Evolutionary conservation across 306 rosid genomes (phyloP).

Genomic region (Vigna mungo): DNA sequence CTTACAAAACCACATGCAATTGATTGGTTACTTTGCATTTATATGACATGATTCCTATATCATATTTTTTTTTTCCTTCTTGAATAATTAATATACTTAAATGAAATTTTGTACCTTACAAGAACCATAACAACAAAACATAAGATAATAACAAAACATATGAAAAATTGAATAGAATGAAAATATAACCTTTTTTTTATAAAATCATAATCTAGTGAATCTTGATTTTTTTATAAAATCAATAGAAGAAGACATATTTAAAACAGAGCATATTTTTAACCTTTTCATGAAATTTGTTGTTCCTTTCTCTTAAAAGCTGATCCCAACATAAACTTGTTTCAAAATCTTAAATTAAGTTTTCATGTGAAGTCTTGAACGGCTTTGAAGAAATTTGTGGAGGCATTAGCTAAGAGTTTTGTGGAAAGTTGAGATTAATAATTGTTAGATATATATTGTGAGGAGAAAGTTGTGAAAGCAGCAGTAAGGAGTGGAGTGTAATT

Average conservation of each 20-base stretch:
- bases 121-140: neutral
- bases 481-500: neutral
- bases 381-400: neutral
- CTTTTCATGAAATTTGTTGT: neutral
- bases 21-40: neutral
- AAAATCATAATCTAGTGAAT: too few species aligned
- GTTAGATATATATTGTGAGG: neutral
- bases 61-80: neutral
- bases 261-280: neutral
- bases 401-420: neutral
- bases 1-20: neutral
- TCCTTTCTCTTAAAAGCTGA: neutral
- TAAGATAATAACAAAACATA: too few species aligned
- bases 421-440: neutral
- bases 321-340: neutral
- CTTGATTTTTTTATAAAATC: neutral
- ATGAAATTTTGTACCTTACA: neutral
- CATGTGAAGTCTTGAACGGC: too few species aligned
- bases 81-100: neutral
- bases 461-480: constrained; percentile 8
- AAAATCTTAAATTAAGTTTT: neutral
- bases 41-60: neutral
- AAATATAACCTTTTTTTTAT: too few species aligned
- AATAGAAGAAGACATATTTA: neutral
- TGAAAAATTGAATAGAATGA: too few species aligned